Conservation (phyloP, 2,329 filamentous ascomycete species). For the Sclerotinia borealis region DNA sequence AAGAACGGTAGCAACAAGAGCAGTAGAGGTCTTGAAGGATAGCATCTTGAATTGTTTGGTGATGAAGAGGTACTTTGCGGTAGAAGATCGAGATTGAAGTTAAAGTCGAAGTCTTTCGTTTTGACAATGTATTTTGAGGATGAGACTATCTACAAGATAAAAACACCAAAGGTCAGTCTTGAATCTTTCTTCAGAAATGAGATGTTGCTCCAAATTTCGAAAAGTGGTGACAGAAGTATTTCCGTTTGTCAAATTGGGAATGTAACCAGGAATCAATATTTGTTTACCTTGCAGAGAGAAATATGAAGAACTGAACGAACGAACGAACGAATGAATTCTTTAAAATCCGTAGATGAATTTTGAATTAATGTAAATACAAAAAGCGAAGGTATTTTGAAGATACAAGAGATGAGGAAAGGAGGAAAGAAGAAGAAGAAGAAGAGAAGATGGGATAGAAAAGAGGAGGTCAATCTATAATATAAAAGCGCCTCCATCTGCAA, state of each 20-base stretch:
- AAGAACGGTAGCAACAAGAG: conserved; percentile 47
- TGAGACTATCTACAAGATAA: not conserved
- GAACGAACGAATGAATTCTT: not conserved
- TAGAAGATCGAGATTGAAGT: not conserved
- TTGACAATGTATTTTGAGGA: not conserved
- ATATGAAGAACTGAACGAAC: not conserved
- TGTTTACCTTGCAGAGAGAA: conserved; percentile 8
- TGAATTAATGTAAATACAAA: not conserved
- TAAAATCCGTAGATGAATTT: not conserved
- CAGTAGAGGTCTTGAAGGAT: conserved; percentile 40
- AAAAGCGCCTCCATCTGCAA: conserved; percentile 7
- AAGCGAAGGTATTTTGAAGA: conserved; percentile 4
- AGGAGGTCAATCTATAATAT: not conserved
- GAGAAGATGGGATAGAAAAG: not conserved
- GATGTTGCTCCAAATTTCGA: conserved; percentile 7
- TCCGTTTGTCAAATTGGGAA: conserved; percentile 2
- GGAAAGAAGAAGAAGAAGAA: not conserved
- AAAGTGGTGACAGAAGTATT: conserved; percentile 11
- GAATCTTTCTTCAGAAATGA: not conserved
- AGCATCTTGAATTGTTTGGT: conserved; percentile 39
- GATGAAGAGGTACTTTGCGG: not conserved
- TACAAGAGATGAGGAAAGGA: not conserved
- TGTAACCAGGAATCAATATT: conserved; percentile 11
- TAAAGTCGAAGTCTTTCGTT: not conserved
- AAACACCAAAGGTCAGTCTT: not conserved